Evolutionary conservation across 2,329 filamentous ascomycete species (phyloP).

Genomic region (Cladosporium velox): DNA sequence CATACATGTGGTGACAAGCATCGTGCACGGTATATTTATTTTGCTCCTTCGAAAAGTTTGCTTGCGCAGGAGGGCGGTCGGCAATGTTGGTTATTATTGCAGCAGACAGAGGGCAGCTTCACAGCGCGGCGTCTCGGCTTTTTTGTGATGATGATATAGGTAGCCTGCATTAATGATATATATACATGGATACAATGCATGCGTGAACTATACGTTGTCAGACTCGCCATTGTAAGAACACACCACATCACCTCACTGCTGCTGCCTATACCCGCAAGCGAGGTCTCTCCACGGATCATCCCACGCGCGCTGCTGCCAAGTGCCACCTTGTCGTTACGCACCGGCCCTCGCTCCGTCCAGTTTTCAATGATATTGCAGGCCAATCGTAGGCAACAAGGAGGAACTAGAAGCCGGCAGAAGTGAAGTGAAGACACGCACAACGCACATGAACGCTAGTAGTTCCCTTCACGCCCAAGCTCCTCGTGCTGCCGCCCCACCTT

Average conservation of each 20-base stretch:
- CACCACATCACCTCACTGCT: not conserved
- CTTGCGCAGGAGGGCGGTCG: slow-evolving; percentile 1
- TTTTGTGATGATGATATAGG: not conserved
- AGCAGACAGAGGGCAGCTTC: slow-evolving; percentile 8
- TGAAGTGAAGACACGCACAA: slow-evolving; percentile 11
- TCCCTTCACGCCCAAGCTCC: slow-evolving; percentile 1
- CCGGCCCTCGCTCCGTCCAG: not conserved
- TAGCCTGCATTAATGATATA: not conserved
- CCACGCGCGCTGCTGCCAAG: slow-evolving; percentile 10
- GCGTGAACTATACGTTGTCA: not conserved
- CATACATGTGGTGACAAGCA: slow-evolving; percentile 9
- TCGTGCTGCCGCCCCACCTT: not conserved
- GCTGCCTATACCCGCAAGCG: slow-evolving; percentile 2
- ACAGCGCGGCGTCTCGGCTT: slow-evolving; percentile 8
- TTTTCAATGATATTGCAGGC: not conserved
- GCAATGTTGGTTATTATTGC: not conserved
- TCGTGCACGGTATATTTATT: slow-evolving; percentile 8
- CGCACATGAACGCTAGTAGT: slow-evolving; percentile 1
- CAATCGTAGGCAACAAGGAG: not conserved
- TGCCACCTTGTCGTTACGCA: not conserved
- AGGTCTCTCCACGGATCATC: slow-evolving; percentile 12
- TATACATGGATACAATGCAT: slow-evolving; percentile 3
- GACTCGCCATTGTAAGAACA: not conserved
- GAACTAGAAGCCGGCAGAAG: slow-evolving; percentile 3
- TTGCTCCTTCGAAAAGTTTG: slow-evolving; percentile 9